Base-by-base conservation (phyloP, 129 eudicot genomes). In the Artemisia tridentata region DNA sequence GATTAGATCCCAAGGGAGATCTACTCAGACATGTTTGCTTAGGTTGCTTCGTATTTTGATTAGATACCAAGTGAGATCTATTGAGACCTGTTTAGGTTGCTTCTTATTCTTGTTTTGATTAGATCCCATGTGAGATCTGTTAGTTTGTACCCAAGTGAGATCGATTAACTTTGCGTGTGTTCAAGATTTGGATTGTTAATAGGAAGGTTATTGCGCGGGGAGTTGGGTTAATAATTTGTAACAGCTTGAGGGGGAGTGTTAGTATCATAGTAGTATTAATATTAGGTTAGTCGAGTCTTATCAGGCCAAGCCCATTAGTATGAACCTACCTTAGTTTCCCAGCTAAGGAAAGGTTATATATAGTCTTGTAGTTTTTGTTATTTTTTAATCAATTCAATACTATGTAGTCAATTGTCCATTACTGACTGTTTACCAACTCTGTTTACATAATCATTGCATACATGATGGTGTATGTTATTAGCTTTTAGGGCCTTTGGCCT, bases 241-340 rank as follows among this genome's bases (percentile, higher is more conserved):
- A 56, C 31, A 56, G 62, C 62, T 56, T 56, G 12, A 56, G 31
- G 62, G 2, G 62, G 27, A 56, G 62, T 56, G 27, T 56, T 56
- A 10, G 31, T 19, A 18, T 11, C 19, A 3, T 18, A 34, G 11
- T 19, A 56, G 31, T 56, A 56, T 56, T 56, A 56, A 7, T 56
- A 8, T 56, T 19, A 34, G 62, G 21, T 7, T 19, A 56, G 2
- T 16, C 7, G 14, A 13, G 27, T 14, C 31, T 15, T 19, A 56
- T 19, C 19, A 56, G 62, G 10, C 17, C 4, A 57, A 27, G 31
- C 16, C 41, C 41, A 6, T 34, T 34, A 34, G 41, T 6, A 34
- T 34, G 0, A 34, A 34, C 41, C 41, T 34, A 34, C 41, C 41
- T 34, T 34, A 34, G 13, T 20, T 56, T 20, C 23, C 62, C 7